Base-by-base conservation (phyloP, 177 flowering plant species). In the Vitis hybrid region DNA sequence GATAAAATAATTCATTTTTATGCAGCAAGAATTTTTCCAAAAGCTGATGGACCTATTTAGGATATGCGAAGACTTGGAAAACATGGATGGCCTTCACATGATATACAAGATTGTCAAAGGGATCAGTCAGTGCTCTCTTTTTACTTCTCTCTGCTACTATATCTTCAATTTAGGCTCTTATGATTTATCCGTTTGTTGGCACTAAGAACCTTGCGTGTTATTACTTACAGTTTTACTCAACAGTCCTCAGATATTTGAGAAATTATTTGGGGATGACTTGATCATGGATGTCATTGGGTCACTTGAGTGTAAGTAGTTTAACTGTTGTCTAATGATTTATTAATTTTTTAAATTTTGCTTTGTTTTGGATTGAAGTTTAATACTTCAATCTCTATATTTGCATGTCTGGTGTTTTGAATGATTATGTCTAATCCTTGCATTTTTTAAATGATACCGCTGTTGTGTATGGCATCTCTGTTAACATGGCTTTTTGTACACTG, bases 211-310 rank as follows among this genome's bases (percentile, higher is more conserved):
- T 21, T 60, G 11, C 69, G n/a, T 74, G 64, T 68, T 67, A 18
- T 63, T 80, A 46, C 66, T 21, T 88, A 87, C 97, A 95, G 99
- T 95, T 79, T 52, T 87, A 70, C 91, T 95, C 21, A 95, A 95
- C 76, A 90, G 87, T 66, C 69, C 89, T 58, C 98, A 83, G 76
- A 90, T 95, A 55, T 90, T 90, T 77, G 99, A 93, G 79, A 93
- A 84, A 81, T 83, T 95, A 35, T 93, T 95, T 79, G 85, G 92
- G 51, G 98, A 95, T 75, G 99, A 95, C 46, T 68, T 89, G 74
- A 85, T 95, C 71, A 89, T 95, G 97, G 98, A 95, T 78, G 76
- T 95, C 35, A 88, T 93, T 76, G 98, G 99, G 27, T 81, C 86
- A 51, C 95, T 96, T 40, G 99, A 96, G 76, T 87, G 99, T 96